Evolutionary conservation across 2,329 filamentous ascomycete genomes (phyloP).

Genomic region (Aspergillus viridinutans): DNA sequence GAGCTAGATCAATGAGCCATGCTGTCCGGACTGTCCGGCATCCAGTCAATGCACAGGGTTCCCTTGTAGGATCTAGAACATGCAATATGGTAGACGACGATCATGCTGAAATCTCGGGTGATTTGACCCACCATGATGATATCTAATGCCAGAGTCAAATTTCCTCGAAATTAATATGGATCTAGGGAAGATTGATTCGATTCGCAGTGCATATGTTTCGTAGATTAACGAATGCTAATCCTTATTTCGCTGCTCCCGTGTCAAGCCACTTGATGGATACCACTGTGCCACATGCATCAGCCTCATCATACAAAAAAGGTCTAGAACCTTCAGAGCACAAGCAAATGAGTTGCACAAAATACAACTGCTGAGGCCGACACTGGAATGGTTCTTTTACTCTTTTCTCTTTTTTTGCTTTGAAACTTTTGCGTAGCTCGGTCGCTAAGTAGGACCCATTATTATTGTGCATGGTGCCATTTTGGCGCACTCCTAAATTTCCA

Average conservation of each 20-base stretch:
- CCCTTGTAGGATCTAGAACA: neutral
- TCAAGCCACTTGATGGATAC: neutral
- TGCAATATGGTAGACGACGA: neutral
- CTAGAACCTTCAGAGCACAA: neutral
- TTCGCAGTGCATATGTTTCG: neutral
- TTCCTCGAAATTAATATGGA: neutral
- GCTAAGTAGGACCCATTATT: neutral
- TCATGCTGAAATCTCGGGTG: neutral
- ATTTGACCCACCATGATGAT: neutral
- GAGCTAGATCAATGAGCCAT: neutral
- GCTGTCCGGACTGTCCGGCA: neutral
- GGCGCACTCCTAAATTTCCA: neutral
- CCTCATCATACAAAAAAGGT: too few species aligned
- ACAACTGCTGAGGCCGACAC: too few species aligned
- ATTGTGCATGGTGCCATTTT: neutral
- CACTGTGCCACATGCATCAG: neutral
- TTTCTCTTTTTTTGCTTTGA: neutral
- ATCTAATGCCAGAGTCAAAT: neutral
- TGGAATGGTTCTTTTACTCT: neutral
- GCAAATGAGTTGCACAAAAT: neutral
- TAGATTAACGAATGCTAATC: neutral
- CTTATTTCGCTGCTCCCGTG: neutral
- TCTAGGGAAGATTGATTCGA: neutral
- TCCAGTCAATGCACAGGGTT: neutral
- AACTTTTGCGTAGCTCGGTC: neutral